Evolutionary conservation across 495 filamentous ascomycete genomes (phyloP), one percentile per base, ranked within the genome.

Genomic region (Neurospora intermedia): DNA sequence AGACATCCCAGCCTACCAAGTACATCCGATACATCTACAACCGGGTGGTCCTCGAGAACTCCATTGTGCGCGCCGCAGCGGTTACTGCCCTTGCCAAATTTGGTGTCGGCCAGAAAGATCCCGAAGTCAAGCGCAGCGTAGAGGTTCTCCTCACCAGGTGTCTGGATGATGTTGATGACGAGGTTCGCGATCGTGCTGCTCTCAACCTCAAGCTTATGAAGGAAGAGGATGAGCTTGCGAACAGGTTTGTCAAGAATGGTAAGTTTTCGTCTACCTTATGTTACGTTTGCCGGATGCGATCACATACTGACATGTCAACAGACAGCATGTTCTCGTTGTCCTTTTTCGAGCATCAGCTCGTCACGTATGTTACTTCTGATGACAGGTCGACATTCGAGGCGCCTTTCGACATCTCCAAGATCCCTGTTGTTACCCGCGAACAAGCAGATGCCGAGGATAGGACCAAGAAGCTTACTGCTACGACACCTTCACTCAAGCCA

Each of bases 11-110:
- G 76, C 96, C 96, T 4, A 98, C 94, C 71, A 98, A 98, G 86
- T 99, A 97, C 76, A 96, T 99, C 78, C 92, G 96, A 15, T 99
- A 99, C 82, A 98, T 99, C 77, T 99, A 99, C 83, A 99, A 99
- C 84, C 91, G 96, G 43, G 96, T 99, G 23, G 96, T 98, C 35
- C 84, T 99, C 38, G 96, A 99, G 84, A 99, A 98, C 80, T 93
- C 96, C 35, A 92, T 97, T 74, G 94, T 99, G 48, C 90, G 96
- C 74, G 96, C 96, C 45, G 96, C 96, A 23, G 96, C 96, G 38
- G 96, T 98, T 48, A 98, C 96, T 20, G 96, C 96, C 9, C 79
- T 99, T 72, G 94, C 95, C 74, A 99, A 98, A 81, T 98, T 98
- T 80, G 96, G 96, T 76, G 94, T 98, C 71, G 94, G 94, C 48